Percentiles rank a stretch among this genome's conserved stretches.
These are phyloP conservation scores for Plasmodium gaboni DNA, from an alignment of 169 alveolate genomes.

Conservation along the genomic window DNA sequence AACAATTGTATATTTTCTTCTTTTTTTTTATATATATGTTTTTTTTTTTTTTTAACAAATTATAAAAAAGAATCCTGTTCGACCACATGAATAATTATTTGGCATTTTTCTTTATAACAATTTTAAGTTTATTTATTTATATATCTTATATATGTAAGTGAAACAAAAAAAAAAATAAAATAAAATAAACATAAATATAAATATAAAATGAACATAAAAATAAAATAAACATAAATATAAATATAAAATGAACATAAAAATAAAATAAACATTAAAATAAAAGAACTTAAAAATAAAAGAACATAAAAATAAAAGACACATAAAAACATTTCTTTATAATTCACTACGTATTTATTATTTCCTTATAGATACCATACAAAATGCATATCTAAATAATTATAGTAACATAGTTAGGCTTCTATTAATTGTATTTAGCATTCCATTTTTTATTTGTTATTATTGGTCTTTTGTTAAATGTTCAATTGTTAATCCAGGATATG, in stretches of 20 bases:
- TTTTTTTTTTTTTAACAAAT: not conserved
- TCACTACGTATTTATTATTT: not conserved
- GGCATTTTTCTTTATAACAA: slow-evolving; percentile 39
- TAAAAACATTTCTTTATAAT: not conserved
- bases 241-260: not conserved
- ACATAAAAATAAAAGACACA: not conserved
- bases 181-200: not conserved
- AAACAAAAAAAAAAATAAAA: not conserved
- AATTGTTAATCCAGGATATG: slow-evolving; percentile 38
- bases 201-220: not conserved
- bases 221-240: not conserved
- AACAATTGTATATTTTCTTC: no score
- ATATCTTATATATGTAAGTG: slow-evolving; percentile 48
- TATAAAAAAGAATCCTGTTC: not conserved
- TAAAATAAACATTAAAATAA: not conserved
- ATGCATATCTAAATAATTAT: slow-evolving; percentile 52
- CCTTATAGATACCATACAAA: slow-evolving; percentile 47
- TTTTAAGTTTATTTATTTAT: slow-evolving; percentile 48
- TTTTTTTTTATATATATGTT: no score
- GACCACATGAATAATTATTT: slow-evolving; percentile 65
- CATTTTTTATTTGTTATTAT: slow-evolving; percentile 49
- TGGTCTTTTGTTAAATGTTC: slow-evolving; percentile 69
- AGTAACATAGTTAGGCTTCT: slow-evolving; percentile 15
- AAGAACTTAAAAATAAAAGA: not conserved
- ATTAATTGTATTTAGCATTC: slow-evolving; percentile 27